Evolutionary conservation across 495 filamentous ascomycete genomes (phyloP), one percentile per base, ranked within the genome.

Genomic region (Ramalina intermedia): DNA sequence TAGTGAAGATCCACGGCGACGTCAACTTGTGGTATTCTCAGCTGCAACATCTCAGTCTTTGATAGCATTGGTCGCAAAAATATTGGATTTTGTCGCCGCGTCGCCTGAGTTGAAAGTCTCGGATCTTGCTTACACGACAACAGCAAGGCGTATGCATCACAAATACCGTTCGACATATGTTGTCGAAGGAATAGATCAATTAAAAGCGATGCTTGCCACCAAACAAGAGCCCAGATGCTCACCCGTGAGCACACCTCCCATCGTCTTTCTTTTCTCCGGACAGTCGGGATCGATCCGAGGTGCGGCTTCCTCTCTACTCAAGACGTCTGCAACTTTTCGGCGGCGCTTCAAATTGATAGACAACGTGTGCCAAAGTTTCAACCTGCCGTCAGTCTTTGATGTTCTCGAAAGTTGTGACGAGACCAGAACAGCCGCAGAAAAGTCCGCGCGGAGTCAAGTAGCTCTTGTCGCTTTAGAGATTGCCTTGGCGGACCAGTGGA

Each of bases 111-210:
- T 45, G 6, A 56, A 55, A 2, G 57, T 86, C 7, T 61, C 69
- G 1, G 66, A 73, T 46, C 64, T 88, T 0, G 74, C 82, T 2
- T 88, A 86, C 60, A 82, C 81, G 3, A 82, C 78, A 2, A 84
- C 79, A 2, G 82, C 82, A 36, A 74, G 84, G 26, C 75, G 75
- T 17, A 74, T 75, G 3, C 83, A 85, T 41, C 74, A 85, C 57
- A 70, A 71, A 50, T 74, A 74, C 65, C 76, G 84, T 0, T 21
- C 57, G 1, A 21, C 52, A 5, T 17, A 51, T 2, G 16, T 48
- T 6, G 60, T 63, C 13, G 39, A 48, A 23, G 44, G 23, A 14
- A 47, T 39, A 21, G 45, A 53, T 9, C 52, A 54, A 16, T 40
- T 53, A 45, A 45, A 27, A 38, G 47, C 49, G 33, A 17, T 38